These are phyloP conservation scores for Plasmodium sp. DNA, from an alignment of 169 alveolate species.

Conservation along the genomic window DNA sequence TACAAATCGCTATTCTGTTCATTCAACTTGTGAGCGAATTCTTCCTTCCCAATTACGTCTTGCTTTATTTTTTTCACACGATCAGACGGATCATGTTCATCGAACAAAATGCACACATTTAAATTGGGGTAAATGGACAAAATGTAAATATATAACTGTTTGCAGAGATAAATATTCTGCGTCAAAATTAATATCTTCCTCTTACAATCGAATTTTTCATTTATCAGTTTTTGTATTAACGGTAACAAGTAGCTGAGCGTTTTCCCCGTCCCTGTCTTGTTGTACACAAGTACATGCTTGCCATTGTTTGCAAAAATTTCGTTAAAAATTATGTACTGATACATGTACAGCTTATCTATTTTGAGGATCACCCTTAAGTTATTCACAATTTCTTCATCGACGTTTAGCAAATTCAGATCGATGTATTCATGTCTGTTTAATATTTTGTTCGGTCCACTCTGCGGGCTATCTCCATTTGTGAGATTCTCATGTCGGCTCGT, in stretches of 20 bases:
- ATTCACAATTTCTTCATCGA: constrained; percentile 59
- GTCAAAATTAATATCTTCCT: constrained; percentile 54
- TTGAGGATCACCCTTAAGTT: constrained; percentile 39
- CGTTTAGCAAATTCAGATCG: constrained; percentile 25
- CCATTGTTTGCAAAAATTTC: constrained; percentile 52
- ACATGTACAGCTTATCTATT: constrained; percentile 61
- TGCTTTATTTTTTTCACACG: constrained; percentile 6
- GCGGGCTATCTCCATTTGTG: not conserved
- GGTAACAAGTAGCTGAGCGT: constrained; percentile 78
- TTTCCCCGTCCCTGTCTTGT: constrained; percentile 81
- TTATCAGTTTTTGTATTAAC: constrained; percentile 72
- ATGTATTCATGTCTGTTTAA: constrained; percentile 42
- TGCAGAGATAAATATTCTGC: constrained; percentile 67
- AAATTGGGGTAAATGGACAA: constrained; percentile 66
- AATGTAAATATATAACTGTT: constrained; percentile 66
- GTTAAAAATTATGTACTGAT: constrained; percentile 49
- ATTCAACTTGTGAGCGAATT: not conserved
- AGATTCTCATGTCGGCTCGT: not conserved
- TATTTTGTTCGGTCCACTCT: constrained; percentile 22
- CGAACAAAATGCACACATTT: constrained; percentile 55
- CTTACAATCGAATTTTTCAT: constrained; percentile 53
- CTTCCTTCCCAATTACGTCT: constrained; percentile 4
- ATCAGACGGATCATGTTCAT: constrained; percentile 22
- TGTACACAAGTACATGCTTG: constrained; percentile 37
- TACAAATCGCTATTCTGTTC: not conserved